Percentiles rank a stretch among this genome's conserved stretches.
Evolutionary conservation across 2,329 filamentous ascomycete species (phyloP).

Genomic region (Sporothrix mexicana): DNA sequence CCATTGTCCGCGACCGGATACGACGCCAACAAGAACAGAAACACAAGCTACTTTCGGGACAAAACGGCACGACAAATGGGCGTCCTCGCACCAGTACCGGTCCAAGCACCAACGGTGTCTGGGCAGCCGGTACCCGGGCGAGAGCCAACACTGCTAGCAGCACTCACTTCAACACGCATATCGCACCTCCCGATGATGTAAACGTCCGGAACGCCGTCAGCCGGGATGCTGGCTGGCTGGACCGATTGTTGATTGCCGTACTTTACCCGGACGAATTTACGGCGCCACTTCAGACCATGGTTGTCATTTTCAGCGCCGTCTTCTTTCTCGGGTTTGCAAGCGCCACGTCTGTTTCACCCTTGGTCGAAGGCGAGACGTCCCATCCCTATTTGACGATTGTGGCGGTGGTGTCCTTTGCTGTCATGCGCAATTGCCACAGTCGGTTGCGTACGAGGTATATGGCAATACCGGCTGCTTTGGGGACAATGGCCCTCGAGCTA

Average conservation of each 20-base stretch:
- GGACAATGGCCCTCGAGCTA: slow-evolving; percentile 62
- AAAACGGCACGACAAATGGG: not conserved
- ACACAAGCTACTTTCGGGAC: not conserved
- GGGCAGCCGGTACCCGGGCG: not conserved
- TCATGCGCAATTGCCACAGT: slow-evolving; percentile 57
- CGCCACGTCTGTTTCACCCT: slow-evolving; percentile 33
- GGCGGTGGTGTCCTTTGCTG: slow-evolving; percentile 58
- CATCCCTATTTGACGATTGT: slow-evolving; percentile 56
- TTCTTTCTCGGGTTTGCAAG: slow-evolving; percentile 46
- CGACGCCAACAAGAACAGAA: slow-evolving; percentile 4
- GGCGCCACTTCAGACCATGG: slow-evolving; percentile 51
- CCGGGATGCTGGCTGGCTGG: slow-evolving; percentile 29
- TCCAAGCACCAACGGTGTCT: not conserved
- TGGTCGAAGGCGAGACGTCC: not conserved
- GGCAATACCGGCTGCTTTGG: slow-evolving; percentile 58
- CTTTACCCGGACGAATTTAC: slow-evolving; percentile 41
- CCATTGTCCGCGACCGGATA: slow-evolving; percentile 22
- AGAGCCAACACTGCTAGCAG: not conserved
- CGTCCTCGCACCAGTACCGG: not conserved
- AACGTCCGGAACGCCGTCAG: slow-evolving; percentile 10
- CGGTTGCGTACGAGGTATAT: slow-evolving; percentile 53
- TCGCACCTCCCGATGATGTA: not conserved
- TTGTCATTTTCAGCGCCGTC: slow-evolving; percentile 40
- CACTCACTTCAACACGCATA: not conserved
- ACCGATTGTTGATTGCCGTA: slow-evolving; percentile 30